A percentile compares a stretch with the other conserved stretches of the same genome.
Evolutionary conservation across 257 asterid species (phyloP).

Genomic region (Linaria vulgaris): DNA sequence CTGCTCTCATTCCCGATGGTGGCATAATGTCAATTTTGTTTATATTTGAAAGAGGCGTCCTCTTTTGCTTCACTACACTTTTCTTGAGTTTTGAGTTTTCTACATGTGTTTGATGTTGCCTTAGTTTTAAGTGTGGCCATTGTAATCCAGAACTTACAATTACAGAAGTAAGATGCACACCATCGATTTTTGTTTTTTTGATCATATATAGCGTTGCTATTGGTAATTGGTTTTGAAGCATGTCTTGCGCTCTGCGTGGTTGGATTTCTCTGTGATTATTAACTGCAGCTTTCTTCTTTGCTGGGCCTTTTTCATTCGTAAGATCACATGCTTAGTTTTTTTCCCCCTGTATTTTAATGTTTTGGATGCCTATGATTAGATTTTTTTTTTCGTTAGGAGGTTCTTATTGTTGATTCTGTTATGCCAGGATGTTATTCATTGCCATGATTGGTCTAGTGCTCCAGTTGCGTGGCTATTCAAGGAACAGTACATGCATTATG

Average conservation of each 20-base stretch:
- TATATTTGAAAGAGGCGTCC: background rate
- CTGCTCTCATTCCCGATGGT: slow-evolving; percentile 14
- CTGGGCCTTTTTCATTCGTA: background rate
- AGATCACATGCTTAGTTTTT: background rate
- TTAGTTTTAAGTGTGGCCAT: slow-evolving; percentile 18
- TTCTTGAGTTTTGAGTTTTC: slow-evolving; percentile 15
- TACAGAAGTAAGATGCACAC: no score
- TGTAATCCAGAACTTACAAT: no score
- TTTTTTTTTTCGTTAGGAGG: slow-evolving; percentile 17
- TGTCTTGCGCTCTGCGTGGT: slow-evolving; percentile 2
- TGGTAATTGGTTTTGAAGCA: background rate
- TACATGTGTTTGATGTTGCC: slow-evolving; percentile 9
- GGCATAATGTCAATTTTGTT: background rate
- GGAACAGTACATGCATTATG: slow-evolving; percentile 82
- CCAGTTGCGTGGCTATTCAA: slow-evolving; percentile 96
- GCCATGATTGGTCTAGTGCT: slow-evolving; percentile 99
- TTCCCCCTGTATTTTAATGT: slow-evolving; percentile 18
- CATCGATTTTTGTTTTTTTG: background rate
- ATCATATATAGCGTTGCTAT: background rate
- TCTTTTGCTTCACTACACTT: slow-evolving; percentile 12
- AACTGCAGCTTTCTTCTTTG: slow-evolving; percentile 10
- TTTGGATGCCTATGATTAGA: slow-evolving; percentile 15
- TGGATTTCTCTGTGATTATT: slow-evolving; percentile 9
- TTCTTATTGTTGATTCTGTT: slow-evolving; percentile 23
- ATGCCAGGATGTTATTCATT: slow-evolving; percentile 87